A percentile compares a stretch with the other conserved stretches of the same genome.
These are phyloP conservation scores for Neurospora sp. DNA, from an alignment of 495 filamentous ascomycete species.

Conservation along the genomic window DNA sequence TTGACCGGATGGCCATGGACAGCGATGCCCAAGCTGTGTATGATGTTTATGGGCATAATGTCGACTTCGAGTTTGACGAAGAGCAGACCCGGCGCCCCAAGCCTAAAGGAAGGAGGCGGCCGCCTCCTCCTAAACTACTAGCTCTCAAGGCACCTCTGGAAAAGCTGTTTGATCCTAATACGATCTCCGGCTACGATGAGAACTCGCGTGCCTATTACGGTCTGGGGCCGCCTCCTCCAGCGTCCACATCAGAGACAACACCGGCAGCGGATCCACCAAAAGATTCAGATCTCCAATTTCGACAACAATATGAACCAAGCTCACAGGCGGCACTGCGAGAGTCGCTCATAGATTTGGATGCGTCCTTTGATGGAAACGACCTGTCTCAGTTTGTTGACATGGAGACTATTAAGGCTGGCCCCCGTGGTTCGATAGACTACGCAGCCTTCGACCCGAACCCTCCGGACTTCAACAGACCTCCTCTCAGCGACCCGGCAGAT, in stretches of 20 bases:
- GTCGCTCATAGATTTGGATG: conserved; percentile 50
- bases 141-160: conserved; percentile 41
- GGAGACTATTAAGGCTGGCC: conserved; percentile 46
- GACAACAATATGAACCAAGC: conserved; percentile 27
- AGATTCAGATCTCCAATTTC: conserved; percentile 43
- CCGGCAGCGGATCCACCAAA: not conserved
- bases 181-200: conserved; percentile 45
- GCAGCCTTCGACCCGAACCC: conserved; percentile 25
- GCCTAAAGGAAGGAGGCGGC: conserved; percentile 34
- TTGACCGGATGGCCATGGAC: conserved; percentile 52
- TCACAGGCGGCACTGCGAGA: conserved; percentile 40
- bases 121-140: conserved; percentile 41
- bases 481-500: conserved; percentile 41
- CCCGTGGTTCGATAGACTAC: conserved; percentile 33
- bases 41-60: conserved; percentile 41
- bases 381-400: conserved; percentile 48
- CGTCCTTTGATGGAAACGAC: conserved; percentile 33
- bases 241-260: not conserved
- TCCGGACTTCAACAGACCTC: conserved; percentile 35
- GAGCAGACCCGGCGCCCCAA: conserved; percentile 28
- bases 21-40: conserved; percentile 37
- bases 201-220: conserved; percentile 44
- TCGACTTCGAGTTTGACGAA: conserved; percentile 37
- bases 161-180: conserved; percentile 49
- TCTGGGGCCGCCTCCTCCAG: conserved; percentile 21